Base-by-base conservation (phyloP, 2,329 filamentous ascomycete species). In the Zopfia rhizophila region DNA sequence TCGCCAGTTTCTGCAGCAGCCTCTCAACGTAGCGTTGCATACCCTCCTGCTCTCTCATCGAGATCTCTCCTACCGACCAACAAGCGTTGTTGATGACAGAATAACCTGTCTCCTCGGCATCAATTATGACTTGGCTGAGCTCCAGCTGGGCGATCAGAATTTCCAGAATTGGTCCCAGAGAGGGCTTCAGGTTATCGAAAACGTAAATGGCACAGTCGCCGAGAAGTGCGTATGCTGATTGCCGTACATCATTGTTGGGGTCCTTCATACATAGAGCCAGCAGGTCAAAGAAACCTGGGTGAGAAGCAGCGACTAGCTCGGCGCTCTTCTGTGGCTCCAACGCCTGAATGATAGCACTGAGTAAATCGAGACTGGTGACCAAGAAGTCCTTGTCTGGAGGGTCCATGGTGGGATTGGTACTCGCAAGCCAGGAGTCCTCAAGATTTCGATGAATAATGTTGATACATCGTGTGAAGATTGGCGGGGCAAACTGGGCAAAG, bases 51-150 rank as follows among this genome's bases (percentile, higher is more conserved):
- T 89, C 82, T 51, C 90, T 86, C 71, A 96, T 86, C 12, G 91
- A 85, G 51, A 97, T 94, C 76, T 99, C 94, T 29, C 94, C 94
- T 17, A 86, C 87, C 5, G 92, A 95, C 94, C 94, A 99, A 75
- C 93, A 97, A 16, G 94, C 93, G 68, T 99, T 99, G 81, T 97
- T 99, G 48, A 97, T 86, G 21, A 97, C 92, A 49, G 91, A 91
- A 70, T 96, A 97, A 11, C 86, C 87, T 13, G 84, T 88, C 54
- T 96, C 90, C 33, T 91, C 85, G 50, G 91, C 89, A 59, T 95
- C 90, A 50, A 92, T 82, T 43, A 80, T 81, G 51, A 91, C 88
- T 56, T 74, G 65, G 11, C 58, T 63, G 25, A 96, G 78, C 56
- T 97, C 92, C 19, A 99, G 83, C 68, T 97, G 92, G 61, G 86